Base-by-base conservation (phyloP, 352 stramenopile species). In the Pythium phragmitis region DNA sequence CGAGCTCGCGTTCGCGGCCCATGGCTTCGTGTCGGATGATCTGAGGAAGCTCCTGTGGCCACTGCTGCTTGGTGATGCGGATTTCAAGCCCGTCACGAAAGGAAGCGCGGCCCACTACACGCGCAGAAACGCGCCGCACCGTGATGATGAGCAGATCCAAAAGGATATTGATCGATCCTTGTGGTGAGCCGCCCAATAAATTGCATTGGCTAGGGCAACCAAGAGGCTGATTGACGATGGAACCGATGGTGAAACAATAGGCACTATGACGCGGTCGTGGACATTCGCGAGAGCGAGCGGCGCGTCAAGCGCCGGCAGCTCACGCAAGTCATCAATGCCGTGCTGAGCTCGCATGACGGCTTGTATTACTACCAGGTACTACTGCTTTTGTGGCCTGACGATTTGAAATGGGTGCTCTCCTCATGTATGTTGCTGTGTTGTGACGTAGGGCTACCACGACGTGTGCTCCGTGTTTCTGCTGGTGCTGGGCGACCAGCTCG, bases 391-490 rank as follows among this genome's bases (percentile, higher is more conserved):
- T 8, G 12, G n/a, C 34, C 34, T 5, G 26, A 0, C 26, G 26
- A 30, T 30, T 30, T 30, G 34, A 11, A 9, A 39, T 13, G 3
- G 3, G 7, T 39, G 11, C 34, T 11, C 34, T 14, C 7, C 34
- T 39, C 34, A 14, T 14, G 11, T 39, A 11, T 39, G 34, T 0
- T 39, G 11, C 34, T 39, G 11, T 6, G 41, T n/a, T 46, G 5
- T 33, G 17, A 37, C 7, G 16, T 46, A 77, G 83, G 95, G 95
- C 33, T 98, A 96, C 72, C 94, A 98, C 71, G 95, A 98, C 72
- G 85, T 98, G 19, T 87, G 85, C 28, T 94, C 87, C 19, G 82
- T 96, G 23, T 92, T 95, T 51, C 62, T 92, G 33, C 60, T 95
- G 33, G 82, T 80, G n/a, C 51, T 94, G 19, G 91, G 89, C 42